Evolutionary conservation across 2,329 filamentous ascomycete species (phyloP), one percentile per base, ranked within the genome.

Genomic region (Ustulina deusta): DNA sequence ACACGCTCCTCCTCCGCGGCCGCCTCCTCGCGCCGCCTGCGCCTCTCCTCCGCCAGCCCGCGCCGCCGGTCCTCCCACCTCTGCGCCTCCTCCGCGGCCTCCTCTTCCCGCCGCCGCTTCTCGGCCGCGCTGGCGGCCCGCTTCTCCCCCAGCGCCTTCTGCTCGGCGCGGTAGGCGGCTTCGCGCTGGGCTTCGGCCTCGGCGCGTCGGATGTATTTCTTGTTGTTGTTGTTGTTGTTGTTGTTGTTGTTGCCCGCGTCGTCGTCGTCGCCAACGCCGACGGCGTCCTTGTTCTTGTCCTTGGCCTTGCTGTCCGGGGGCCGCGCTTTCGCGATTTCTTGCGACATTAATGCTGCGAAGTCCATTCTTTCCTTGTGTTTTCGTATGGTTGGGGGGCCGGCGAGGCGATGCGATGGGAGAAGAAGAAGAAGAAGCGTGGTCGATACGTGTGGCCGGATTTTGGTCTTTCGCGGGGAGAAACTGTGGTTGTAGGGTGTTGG

Each of bases 311-410:
- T 13, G 49, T 61, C 52, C 6, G 9, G 29, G 9, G 58, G 81
- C 73, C 93, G 93, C 73, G 90, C 86, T 80, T 96, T 97, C 75
- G 92, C 89, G 76, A 99, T 96, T 81, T 97, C 94, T 78, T 93
- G 92, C 76, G 92, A 90, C 93, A 99, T 97, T 55, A 99, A 84
- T 40, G 93, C 89, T 69, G 94, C 94, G 83, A 99, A 99, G 81
- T 99, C 94, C 96, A 99, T 99, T n/a, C n/a, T n/a, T n/a, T n/a
- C n/a, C 73, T 69, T 77, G 69, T 58, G 34, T 63, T 32, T 36
- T 54, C 22, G n/a, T 20, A 13, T 29, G 36, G 22, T 15, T n/a
- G n/a, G n/a, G 38, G n/a, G 29, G 54, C 32, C 46, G 54, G 42
- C 15, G 44, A 36, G 29, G 34, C 13, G 49, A 29, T 20, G 10